These are phyloP conservation scores for Huntiella savannae DNA, from an alignment of 2,329 filamentous ascomycete genomes.

Conservation along the genomic window DNA sequence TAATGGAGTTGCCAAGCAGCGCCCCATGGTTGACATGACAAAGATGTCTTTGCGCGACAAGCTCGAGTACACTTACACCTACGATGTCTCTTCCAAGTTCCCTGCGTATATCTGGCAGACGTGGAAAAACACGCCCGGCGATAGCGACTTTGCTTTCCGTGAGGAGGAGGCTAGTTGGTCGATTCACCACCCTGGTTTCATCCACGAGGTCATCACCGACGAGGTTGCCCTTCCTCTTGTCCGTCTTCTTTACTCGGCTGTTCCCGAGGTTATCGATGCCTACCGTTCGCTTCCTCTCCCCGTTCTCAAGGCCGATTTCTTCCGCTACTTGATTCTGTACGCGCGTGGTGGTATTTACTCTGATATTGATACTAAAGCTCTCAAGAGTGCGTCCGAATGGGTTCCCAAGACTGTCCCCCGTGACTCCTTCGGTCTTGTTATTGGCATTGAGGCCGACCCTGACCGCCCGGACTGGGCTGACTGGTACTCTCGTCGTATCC, in stretches of 20 bases:
- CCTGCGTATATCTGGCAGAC: slow-evolving; percentile 99
- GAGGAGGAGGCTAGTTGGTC: slow-evolving; percentile 81
- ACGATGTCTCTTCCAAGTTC: slow-evolving; percentile 74
- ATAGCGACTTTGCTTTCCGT: slow-evolving; percentile 61
- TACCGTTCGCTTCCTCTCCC: slow-evolving; percentile 54
- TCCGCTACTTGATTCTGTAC: slow-evolving; percentile 50
- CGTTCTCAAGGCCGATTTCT: slow-evolving; percentile 63
- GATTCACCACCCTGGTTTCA: slow-evolving; percentile 67
- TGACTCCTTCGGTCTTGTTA: slow-evolving; percentile 62
- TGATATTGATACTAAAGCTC: slow-evolving; percentile 77
- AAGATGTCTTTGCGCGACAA: slow-evolving; percentile 58
- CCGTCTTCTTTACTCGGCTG: slow-evolving; percentile 65
- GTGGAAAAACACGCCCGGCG: slow-evolving; percentile 74
- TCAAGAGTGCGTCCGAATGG: slow-evolving; percentile 75
- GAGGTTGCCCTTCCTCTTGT: slow-evolving; percentile 64
- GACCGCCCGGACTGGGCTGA: slow-evolving; percentile 81
- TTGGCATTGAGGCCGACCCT: slow-evolving; percentile 92
- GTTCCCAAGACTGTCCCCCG: slow-evolving; percentile 60
- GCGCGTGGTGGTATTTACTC: slow-evolving; percentile 53
- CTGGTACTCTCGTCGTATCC: slow-evolving; percentile 91
- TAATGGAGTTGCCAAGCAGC: slow-evolving; percentile 26
- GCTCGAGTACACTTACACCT: slow-evolving; percentile 83
- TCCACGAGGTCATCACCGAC: slow-evolving; percentile 96
- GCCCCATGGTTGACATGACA: slow-evolving; percentile 49
- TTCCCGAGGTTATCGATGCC: slow-evolving; percentile 61